Evolutionary conservation across 2,329 filamentous ascomycete genomes (phyloP), one percentile per base, ranked within the genome.

Genomic region (Cryphonectria radicalis): DNA sequence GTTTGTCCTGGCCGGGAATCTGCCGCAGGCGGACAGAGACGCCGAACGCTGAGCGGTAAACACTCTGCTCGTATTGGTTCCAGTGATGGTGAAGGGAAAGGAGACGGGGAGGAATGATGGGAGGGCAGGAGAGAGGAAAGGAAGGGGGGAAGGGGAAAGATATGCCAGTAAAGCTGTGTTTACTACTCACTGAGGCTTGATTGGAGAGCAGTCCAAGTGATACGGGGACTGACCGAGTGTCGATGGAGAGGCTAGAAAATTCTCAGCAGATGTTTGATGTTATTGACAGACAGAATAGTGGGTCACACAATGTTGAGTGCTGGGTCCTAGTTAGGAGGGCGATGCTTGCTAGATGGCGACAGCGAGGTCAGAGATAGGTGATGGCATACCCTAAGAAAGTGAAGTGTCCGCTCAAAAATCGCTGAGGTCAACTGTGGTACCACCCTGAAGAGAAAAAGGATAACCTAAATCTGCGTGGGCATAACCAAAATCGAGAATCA

Each of bases 371-470:
- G 25, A 46, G 43, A 42, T 62, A 55, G 43, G 42, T 63, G 37
- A 46, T 22, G 17, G 35, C 64, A 64, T 66, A 68, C 69, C 69
- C 62, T 69, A 69, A 63, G 37, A 63, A 63, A 68, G 46, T 59
- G 46, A 73, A 68, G 63, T 42, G 35, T 71, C 50, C 72, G 69
- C 69, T 71, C 50, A 53, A 67, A 73, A 71, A 66, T 37, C 69
- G 69, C 69, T 73, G 69, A 60, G 69, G 66, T 62, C 37, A 63
- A 60, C 57, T 25, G 63, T 46, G 50, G 50, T 69, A 60, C 65
- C 63, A 46, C 68, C 57, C 69, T 64, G 70, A 63, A 65, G 66
- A 69, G 69, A 73, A 73, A 73, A 73, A 69, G 68, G 69, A 71
- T 71, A 64, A 50, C 57, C 63, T 73, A 73, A 69, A 69, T 42